phyloP scores from a whole-genome alignment of 305 asterid species.

The Solanum aculeatissimum region DNA sequence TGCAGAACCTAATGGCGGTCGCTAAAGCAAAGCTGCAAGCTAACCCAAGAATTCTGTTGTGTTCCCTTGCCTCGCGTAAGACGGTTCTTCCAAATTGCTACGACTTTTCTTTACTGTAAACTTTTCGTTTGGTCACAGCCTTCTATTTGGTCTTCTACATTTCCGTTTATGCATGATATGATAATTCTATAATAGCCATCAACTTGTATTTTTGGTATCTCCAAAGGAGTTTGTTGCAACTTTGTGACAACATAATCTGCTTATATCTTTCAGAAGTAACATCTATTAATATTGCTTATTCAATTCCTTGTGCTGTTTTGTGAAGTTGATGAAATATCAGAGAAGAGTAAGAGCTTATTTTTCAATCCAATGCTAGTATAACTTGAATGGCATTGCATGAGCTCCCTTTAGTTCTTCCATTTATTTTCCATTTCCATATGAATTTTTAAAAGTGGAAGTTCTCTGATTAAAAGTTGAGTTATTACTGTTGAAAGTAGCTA shows the following conservation, averaged over 20 bases:
- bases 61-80: neutral
- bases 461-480: neutral
- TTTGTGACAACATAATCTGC: neutral
- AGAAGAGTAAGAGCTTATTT: no score
- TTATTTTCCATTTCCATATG: neutral
- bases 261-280: neutral
- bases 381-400: neutral
- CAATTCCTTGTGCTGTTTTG: neutral
- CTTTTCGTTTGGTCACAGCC: neutral
- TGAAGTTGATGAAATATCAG: neutral
- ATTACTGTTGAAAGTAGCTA: neutral
- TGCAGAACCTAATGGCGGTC: conserved; percentile 25
- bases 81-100: neutral
- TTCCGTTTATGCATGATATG: neutral
- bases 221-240: neutral
- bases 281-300: neutral
- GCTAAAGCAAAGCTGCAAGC: neutral
- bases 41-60: neutral
- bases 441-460: neutral
- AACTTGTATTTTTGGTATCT: neutral
- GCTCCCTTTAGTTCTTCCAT: neutral
- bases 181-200: neutral
- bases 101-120: neutral
- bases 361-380: neutral
- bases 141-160: neutral